Evolutionary conservation across 805 yeast species (phyloP).

Genomic region (Teunomyces tritomae): DNA sequence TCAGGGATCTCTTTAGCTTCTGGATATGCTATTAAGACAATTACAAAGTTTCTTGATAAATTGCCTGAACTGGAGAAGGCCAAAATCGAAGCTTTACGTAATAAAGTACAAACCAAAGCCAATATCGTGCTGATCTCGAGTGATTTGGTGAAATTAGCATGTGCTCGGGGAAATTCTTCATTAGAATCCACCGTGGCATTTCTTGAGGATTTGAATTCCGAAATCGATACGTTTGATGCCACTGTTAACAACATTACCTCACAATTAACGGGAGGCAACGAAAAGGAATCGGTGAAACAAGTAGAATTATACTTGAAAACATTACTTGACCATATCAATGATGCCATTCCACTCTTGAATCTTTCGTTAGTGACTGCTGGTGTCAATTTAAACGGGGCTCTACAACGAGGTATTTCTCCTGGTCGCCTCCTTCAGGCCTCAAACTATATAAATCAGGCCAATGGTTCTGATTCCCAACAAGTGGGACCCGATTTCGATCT

Average conservation of each 20-base stretch:
- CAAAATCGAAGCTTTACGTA: slow-evolving; percentile 40
- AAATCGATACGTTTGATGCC: slow-evolving; percentile 56
- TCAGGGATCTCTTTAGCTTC: slow-evolving; percentile 76
- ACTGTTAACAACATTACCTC: slow-evolving; percentile 41
- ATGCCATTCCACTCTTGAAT: slow-evolving; percentile 64
- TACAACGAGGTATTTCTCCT: slow-evolving; percentile 58
- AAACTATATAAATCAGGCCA: slow-evolving; percentile 31
- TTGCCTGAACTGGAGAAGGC: slow-evolving; percentile 54
- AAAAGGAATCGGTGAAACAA: slow-evolving; percentile 37
- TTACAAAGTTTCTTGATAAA: slow-evolving; percentile 52
- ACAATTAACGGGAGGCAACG: slow-evolving; percentile 25
- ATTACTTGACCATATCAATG: slow-evolving; percentile 55
- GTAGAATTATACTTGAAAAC: slow-evolving; percentile 50
- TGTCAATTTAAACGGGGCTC: slow-evolving; percentile 49
- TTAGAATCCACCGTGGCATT: slow-evolving; percentile 53
- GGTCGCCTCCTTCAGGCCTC: slow-evolving; percentile 66
- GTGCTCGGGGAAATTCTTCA: slow-evolving; percentile 60
- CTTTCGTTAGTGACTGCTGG: slow-evolving; percentile 69
- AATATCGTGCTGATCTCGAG: slow-evolving; percentile 63
- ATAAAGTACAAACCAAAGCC: slow-evolving; percentile 54
- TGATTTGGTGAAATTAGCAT: slow-evolving; percentile 60
- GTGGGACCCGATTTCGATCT: slow-evolving; percentile 63
- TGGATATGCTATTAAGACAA: slow-evolving; percentile 65
- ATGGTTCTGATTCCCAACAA: slow-evolving; percentile 10
- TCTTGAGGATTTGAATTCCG: slow-evolving; percentile 53